Conservation (phyloP, 257 asterid genomes). For the Salvia miltiorrhiza region DNA sequence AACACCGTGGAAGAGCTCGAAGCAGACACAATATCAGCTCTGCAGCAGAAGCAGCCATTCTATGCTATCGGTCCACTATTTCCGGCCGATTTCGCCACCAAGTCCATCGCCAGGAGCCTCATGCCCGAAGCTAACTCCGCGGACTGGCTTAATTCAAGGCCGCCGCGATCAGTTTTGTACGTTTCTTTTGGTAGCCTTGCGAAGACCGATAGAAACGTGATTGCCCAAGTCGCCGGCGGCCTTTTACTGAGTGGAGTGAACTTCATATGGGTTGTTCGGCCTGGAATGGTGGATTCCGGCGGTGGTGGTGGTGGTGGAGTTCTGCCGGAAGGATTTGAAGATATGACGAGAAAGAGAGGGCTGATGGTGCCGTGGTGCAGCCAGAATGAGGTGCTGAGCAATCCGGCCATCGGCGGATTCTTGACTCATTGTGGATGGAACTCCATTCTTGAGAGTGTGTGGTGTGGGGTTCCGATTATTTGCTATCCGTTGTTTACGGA, state of each 20-base stretch:
- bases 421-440: constrained; percentile 22
- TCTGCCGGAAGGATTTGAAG: constrained; percentile 16
- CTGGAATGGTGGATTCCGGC: background rate
- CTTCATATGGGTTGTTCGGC: constrained; percentile 15
- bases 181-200: constrained; percentile 22
- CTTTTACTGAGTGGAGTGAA: constrained; percentile 2
- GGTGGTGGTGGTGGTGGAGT: background rate
- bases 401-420: constrained; percentile 8
- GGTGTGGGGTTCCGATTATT: constrained; percentile 22
- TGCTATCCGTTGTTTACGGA: constrained; percentile 12
- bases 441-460: constrained; percentile 7
- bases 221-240: constrained; percentile 9
- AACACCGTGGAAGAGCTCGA: constrained; percentile 17
- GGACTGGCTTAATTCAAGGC: constrained; percentile 14
- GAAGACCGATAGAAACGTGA: background rate
- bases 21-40: background rate
- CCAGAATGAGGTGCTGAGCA: constrained; percentile 5
- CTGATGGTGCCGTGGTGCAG: constrained; percentile 18
- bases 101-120: background rate
- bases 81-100: background rate
- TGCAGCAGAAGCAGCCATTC: constrained; percentile 3
- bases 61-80: constrained; percentile 20
- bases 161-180: constrained; percentile 15
- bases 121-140: background rate
- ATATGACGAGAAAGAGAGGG: background rate